Conservation (phyloP, 176 grass and related monocot species). For the Urochloa ruziziensis region DNA sequence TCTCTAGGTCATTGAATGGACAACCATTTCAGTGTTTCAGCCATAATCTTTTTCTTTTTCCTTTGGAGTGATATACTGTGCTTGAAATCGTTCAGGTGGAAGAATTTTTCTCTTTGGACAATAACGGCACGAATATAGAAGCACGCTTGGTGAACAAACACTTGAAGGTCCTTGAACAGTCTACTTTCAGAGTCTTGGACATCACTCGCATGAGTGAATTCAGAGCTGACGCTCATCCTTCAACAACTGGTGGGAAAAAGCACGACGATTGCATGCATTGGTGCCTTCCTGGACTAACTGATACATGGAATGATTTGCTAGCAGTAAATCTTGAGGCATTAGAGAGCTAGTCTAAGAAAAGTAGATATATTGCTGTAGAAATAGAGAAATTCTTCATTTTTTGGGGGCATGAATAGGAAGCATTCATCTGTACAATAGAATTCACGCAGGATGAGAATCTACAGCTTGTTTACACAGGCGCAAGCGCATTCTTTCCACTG, state of each 20-base stretch:
- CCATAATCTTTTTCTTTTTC: background rate
- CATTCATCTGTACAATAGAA: background rate
- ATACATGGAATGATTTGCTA: constrained; percentile 88
- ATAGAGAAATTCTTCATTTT: background rate
- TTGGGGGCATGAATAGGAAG: background rate
- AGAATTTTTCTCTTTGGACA: constrained; percentile 69
- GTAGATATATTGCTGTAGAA: background rate
- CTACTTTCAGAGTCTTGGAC: constrained; percentile 69
- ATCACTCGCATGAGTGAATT: constrained; percentile 79
- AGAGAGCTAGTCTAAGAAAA: background rate
- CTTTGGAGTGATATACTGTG: background rate
- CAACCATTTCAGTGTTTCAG: background rate
- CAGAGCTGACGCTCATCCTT: constrained; percentile 97
- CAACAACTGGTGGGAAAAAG: constrained; percentile 72
- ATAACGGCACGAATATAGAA: constrained; percentile 73
- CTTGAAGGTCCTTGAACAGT: constrained; percentile 47
- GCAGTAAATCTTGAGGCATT: constrained; percentile 36
- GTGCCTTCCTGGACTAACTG: constrained; percentile 86
- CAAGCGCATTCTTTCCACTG: background rate
- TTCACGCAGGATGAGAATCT: background rate
- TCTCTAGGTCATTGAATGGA: background rate
- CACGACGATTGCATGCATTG: constrained; percentile 99
- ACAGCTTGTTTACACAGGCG: background rate
- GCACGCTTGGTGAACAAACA: constrained; percentile 63
- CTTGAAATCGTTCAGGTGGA: constrained; percentile 46